phyloP scores from a whole-genome alignment of 306 rosid genomes.

The Fragaria nilgerrensis region DNA sequence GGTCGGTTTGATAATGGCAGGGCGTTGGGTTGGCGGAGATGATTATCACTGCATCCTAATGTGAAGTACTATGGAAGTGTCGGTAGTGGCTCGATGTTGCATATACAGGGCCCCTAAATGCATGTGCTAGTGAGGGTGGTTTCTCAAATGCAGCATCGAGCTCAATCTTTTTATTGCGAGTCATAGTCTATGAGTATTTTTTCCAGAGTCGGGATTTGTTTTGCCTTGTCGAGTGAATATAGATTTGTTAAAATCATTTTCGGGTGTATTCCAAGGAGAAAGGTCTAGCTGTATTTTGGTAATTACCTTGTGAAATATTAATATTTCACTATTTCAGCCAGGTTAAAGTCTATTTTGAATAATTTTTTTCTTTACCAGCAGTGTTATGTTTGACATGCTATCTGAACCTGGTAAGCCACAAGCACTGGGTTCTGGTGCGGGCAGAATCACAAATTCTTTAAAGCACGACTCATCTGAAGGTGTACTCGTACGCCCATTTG shows the following conservation, averaged over 20 bases:
- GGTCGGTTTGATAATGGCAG: slow-evolving; percentile 53
- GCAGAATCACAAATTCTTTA: too few species aligned
- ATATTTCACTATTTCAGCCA: not conserved
- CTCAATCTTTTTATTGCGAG: slow-evolving; percentile 36
- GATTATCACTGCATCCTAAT: slow-evolving; percentile 24
- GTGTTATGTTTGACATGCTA: too few species aligned
- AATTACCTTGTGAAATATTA: not conserved
- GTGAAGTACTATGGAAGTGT: slow-evolving; percentile 34
- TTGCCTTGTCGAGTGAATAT: slow-evolving; percentile 46
- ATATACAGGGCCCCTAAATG: slow-evolving; percentile 27
- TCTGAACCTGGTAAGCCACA: too few species aligned
- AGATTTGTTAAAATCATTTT: slow-evolving; percentile 31
- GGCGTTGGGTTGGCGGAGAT: slow-evolving; percentile 35
- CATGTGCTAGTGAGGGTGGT: slow-evolving; percentile 39
- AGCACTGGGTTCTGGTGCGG: too few species aligned
- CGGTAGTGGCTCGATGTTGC: slow-evolving; percentile 42
- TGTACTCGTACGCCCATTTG: too few species aligned
- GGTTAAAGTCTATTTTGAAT: not conserved
- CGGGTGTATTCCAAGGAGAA: slow-evolving; percentile 33
- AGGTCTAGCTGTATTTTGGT: slow-evolving; percentile 30
- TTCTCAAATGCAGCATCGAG: slow-evolving; percentile 43
- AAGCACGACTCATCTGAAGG: too few species aligned
- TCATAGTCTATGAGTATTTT: slow-evolving; percentile 43
- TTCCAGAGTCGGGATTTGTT: slow-evolving; percentile 46
- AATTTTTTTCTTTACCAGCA: not conserved